Base-by-base conservation (phyloP, 768 basidiomycete genomes). In the Coprinopsis marcescibilis region DNA sequence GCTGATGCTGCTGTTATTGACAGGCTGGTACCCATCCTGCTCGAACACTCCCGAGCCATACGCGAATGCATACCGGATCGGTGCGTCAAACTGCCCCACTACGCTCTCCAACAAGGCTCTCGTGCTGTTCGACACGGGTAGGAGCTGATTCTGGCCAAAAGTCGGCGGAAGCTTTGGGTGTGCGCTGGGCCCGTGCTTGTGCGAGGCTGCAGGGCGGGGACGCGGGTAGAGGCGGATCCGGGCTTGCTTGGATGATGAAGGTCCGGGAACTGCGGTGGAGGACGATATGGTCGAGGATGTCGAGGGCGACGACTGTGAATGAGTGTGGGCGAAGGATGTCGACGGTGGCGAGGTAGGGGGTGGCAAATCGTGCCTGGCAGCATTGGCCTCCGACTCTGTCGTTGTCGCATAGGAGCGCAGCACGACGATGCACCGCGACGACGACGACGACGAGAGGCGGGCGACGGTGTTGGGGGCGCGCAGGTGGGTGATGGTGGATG, bases 11-110 rank as follows among this genome's bases (percentile, higher is more conserved):
- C n/a, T n/a, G n/a, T n/a, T n/a, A n/a, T n/a, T n/a, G n/a, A n/a
- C n/a, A n/a, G n/a, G n/a, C 1, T 60, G 57, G 55, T 94, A 89
- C 14, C 94, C 89, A 45, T 84, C 83, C 65, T 99, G 96, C 58
- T 89, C 81, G 56, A 96, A 96, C 1, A 98, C 93, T 0, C 95
- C 96, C 2, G 87, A 91, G 11, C 96, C 96, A 60, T 98, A 99
- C 0, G 96, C 96, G 60, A 97, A 93, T 1, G 94, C 96, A 71
- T 95, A 98, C 17, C 94, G 83, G 40, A 97, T 88, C 8, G 94
- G 94, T 0, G 90, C 89, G 33, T 90, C 77, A 57, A 97, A 95
- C 39, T 80, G 73, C 12, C 70, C 69, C 26, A 96, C 83, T 47
- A 97, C 83, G 49, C 75, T 72, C 59, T 93, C 88, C 13, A 95